Base-by-base conservation (phyloP, 345 rosid species). In the Aquilaria sinensis region DNA sequence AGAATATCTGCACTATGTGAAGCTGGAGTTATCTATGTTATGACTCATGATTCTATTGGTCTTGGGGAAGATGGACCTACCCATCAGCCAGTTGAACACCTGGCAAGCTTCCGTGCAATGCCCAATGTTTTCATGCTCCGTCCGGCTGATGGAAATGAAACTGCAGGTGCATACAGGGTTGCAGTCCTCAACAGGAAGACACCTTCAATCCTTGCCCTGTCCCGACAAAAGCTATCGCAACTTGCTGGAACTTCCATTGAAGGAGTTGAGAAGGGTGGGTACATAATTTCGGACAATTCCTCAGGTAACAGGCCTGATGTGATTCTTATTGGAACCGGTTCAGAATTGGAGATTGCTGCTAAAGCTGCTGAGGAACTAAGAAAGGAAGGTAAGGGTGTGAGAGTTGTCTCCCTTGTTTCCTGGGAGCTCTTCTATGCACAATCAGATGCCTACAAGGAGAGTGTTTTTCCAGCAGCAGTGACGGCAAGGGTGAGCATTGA, bases 341-440 rank as follows among this genome's bases (percentile, higher is more conserved):
- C 89, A 1, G 93, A 86, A 60, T 60, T 86, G 69, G 85, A 84
- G 68, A 81, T 83, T 58, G 92, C 90, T 50, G 88, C 74, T 23
- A 70, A 77, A 62, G 92, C 95, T 62, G 97, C 52, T 2, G 90
- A 82, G 29, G 81, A 77, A 65, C 82, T 90, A 14, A 80, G 92
- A 64, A 82, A 83, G 86, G 92, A 79, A 71, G 96, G 97, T 33
- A 87, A 85, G 80, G 75, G 79, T 10, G 95, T 85, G 16, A 77
- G 96, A 70, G 96, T 90, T 1, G 97, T 87, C 30, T 90, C 96
- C 0, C 67, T 90, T 12, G 90, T 93, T 59, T 83, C 92, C 50
- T 93, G 98, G 98, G 97, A 93, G 67, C 90, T 93, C 2, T 93
- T 81, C 47, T 82, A 86, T 0, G 90, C 83, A 32, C 97, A 93